phyloP scores from a whole-genome alignment of 2,329 filamentous ascomycete species.

The Phialemonium atrogriseum region DNA sequence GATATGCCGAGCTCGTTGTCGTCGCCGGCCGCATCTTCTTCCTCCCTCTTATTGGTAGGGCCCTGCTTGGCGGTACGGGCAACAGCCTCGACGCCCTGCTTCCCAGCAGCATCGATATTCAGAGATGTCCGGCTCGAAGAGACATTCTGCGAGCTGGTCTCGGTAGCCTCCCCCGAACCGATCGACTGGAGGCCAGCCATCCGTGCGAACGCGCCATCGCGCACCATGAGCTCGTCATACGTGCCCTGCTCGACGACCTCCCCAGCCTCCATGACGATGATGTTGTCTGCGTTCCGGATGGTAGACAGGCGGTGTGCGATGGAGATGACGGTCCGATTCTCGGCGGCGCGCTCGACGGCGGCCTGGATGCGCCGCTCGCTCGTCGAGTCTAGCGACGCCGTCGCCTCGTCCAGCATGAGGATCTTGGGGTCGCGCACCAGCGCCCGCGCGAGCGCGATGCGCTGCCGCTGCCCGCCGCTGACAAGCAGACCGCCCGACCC shows the following conservation, averaged over 20 bases:
- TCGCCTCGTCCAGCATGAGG: conserved; percentile 54
- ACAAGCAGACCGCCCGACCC: conserved; percentile 46
- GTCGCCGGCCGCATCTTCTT: conserved; percentile 7
- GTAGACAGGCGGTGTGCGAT: conserved; percentile 50
- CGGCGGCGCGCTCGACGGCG: conserved; percentile 33
- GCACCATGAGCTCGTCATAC: conserved; percentile 24
- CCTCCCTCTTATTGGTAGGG: conserved; percentile 1
- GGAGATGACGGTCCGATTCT: conserved; percentile 48
- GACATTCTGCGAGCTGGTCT: conserved; percentile 5
- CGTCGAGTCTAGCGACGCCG: conserved; percentile 49
- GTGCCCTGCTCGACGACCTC: conserved; percentile 48
- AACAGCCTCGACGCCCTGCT: neutral
- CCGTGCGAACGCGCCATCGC: conserved; percentile 11
- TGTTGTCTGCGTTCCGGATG: conserved; percentile 48
- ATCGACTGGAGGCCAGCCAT: conserved; percentile 17
- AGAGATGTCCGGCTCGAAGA: conserved; percentile 10
- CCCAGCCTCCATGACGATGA: conserved; percentile 50
- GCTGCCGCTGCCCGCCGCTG: conserved; percentile 53
- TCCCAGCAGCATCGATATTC: conserved; percentile 3
- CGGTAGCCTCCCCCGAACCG: conserved; percentile 6
- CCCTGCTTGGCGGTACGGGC: neutral
- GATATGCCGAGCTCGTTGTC: too few relatives aligned
- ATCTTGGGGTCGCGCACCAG: conserved; percentile 49
- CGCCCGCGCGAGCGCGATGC: conserved; percentile 49
- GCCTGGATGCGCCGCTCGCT: conserved; percentile 47